A percentile compares a stretch with the other conserved stretches of the same genome.
Conservation (phyloP, 1,284 basidiomycete genomes). For the Trichosporon coremiiforme region DNA sequence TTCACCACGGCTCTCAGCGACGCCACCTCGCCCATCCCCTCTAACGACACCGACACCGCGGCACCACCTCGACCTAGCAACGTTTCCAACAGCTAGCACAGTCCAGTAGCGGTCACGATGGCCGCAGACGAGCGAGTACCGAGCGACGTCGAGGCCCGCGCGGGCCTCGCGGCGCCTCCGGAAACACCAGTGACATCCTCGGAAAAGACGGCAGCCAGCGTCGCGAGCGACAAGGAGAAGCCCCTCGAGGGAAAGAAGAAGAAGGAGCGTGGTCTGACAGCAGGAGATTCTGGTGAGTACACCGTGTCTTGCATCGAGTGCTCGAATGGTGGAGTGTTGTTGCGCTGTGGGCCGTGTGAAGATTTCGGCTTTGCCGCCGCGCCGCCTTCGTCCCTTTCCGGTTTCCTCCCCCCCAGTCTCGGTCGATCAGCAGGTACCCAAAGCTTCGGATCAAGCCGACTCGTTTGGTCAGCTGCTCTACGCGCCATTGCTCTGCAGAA, state of each 20-base stretch:
- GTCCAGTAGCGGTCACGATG: no score
- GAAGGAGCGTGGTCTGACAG: slow-evolving; percentile 28
- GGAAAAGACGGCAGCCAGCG: not conserved
- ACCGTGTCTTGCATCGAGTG: no score
- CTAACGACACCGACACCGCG: no score
- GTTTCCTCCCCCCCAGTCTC: no score
- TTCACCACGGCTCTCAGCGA: no score
- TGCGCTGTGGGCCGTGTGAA: not conserved
- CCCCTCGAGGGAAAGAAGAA: slow-evolving; percentile 14
- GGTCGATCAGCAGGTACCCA: not conserved
- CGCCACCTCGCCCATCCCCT: no score
- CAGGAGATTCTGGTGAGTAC: slow-evolving; percentile 30
- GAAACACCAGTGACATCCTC: not conserved
- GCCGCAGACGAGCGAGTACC: not conserved
- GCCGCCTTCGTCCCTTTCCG: no score
- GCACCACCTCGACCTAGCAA: no score
- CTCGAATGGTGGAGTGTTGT: not conserved
- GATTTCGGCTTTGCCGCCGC: not conserved
- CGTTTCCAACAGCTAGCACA: no score
- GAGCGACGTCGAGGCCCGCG: slow-evolving; percentile 1
- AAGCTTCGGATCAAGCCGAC: not conserved
- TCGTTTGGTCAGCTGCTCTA: not conserved
- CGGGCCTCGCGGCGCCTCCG: not conserved
- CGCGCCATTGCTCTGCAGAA: not conserved
- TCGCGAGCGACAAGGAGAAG: not conserved